Base-by-base conservation (phyloP, 345 rosid species). In the Lagerstroemia speciosa region DNA sequence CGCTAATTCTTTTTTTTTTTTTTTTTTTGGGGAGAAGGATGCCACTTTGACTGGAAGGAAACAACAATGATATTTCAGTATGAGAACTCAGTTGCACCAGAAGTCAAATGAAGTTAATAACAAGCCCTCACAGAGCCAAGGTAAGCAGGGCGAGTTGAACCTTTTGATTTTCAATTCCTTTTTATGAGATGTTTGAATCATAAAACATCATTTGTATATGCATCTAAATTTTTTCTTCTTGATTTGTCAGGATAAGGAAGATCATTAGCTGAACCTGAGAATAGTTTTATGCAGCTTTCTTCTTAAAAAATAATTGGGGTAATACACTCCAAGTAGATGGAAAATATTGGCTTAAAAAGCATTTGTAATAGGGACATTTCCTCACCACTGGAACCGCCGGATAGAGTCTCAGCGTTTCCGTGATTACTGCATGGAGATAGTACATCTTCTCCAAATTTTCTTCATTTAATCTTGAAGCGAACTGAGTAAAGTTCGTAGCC, bases 331-430 rank as follows among this genome's bases (percentile, higher is more conserved):
- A 9, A 55, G 24, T 20, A 14, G 40, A 64, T 30, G n/a, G n/a
- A n/a, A n/a, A 65, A 22, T 2, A 7, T 24, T 17, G 30, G 24
- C 30, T 8, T 3, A 55, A n/a, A 16, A 48, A 48, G 53, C 24
- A 48, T 48, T 20, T 48, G n/a, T 48, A 48, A 48, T 3, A 7
- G 22, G 24, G 22, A 17, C 9, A 22, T 71, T 48, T 70, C 12
- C 72, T 82, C 69, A 87, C 92, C 84, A 85, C 78, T 20, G 89
- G 87, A 71, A 87, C 77, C 0, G 86, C 78, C 27, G 89, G 92
- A 68, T 81, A 83, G 55, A 87, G 78, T 55, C 89, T 77, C 38
- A 85, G 81, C 55, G 87, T 83, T 71, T 87, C 89, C 3, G 84
- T 85, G 65, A 87, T 67, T 16, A 87, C 78, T 19, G 92, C 92